Evolutionary conservation across 2,329 filamentous ascomycete genomes (phyloP).

Genomic region (Cladosporium phlei): DNA sequence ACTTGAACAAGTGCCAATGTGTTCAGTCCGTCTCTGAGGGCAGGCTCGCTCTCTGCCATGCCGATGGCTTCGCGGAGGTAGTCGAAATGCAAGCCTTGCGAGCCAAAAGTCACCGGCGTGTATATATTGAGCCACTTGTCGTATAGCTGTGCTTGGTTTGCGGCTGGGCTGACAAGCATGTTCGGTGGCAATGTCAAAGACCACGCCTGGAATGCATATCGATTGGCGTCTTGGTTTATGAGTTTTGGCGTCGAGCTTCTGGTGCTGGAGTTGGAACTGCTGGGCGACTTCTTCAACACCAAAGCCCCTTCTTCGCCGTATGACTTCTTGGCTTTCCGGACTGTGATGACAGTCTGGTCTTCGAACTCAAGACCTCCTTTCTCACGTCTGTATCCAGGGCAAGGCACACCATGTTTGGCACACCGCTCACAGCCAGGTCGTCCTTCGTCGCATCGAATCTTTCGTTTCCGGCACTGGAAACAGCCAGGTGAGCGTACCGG

Average conservation of each 20-base stretch:
- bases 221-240: not conserved
- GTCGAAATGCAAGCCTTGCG: constrained; percentile 7
- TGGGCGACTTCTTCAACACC: not conserved
- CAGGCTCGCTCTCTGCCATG: constrained; percentile 10
- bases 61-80: constrained; percentile 4
- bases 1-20: constrained; percentile 16
- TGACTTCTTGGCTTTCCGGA: constrained; percentile 2
- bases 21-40: constrained; percentile 15
- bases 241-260: not conserved
- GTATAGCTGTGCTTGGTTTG: constrained; percentile 20
- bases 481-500: constrained; percentile 26
- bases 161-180: constrained; percentile 3
- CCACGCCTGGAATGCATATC: constrained; percentile 1
- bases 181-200: not conserved
- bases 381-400: constrained; percentile 16
- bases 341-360: constrained; percentile 14
- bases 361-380: constrained; percentile 17
- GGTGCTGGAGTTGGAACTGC: not conserved
- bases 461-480: constrained; percentile 17
- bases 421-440: constrained; percentile 17
- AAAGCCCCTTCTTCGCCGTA: constrained; percentile 5
- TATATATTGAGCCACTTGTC: constrained; percentile 15
- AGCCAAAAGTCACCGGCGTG: constrained; percentile 3
- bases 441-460: constrained; percentile 17
- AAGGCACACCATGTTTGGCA: constrained; percentile 15